These are phyloP conservation scores for Coprinopsis sp. DNA, from an alignment of 768 basidiomycete species.

Conservation along the genomic window DNA sequence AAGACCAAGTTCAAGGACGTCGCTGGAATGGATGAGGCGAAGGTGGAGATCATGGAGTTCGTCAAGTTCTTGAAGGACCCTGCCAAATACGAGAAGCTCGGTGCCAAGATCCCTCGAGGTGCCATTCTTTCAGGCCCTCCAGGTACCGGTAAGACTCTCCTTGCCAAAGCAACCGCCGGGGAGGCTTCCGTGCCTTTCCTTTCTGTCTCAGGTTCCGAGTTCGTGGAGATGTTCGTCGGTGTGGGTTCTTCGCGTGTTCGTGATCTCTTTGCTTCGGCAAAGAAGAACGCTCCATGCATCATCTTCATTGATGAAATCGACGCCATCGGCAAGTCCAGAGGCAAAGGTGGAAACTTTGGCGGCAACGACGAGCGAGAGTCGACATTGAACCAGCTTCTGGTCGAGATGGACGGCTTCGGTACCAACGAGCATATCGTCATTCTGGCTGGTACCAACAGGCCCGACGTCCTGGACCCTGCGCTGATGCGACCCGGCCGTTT, in stretches of 20 bases:
- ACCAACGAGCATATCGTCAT: conserved; percentile 97
- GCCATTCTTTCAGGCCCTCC: conserved; percentile 95
- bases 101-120: conserved; percentile 95
- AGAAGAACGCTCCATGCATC: conserved; percentile 97
- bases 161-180: conserved; percentile 98
- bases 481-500: conserved; percentile 97
- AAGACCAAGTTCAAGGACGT: conserved; percentile 94
- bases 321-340: conserved; percentile 94
- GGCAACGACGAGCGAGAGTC: conserved; percentile 98
- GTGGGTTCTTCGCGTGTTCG: conserved; percentile 96
- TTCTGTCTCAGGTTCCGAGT: conserved; percentile 97
- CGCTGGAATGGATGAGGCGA: conserved; percentile 99
- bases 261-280: conserved; percentile 95
- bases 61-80: conserved; percentile 99
- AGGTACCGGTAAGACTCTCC: conserved; percentile 95
- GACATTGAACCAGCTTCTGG: conserved; percentile 94
- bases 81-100: conserved; percentile 87
- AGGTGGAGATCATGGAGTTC: conserved; percentile 99
- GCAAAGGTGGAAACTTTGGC: conserved; percentile 66
- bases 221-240: conserved; percentile 99
- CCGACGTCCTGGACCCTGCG: conserved; percentile 93
- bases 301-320: conserved; percentile 99
- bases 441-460: conserved; percentile 93
- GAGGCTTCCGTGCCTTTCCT: conserved; percentile 98
- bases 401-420: conserved; percentile 99